Evolutionary conservation across 2,329 filamentous ascomycete species (phyloP).

Genomic region (Botryotinia convoluta): DNA sequence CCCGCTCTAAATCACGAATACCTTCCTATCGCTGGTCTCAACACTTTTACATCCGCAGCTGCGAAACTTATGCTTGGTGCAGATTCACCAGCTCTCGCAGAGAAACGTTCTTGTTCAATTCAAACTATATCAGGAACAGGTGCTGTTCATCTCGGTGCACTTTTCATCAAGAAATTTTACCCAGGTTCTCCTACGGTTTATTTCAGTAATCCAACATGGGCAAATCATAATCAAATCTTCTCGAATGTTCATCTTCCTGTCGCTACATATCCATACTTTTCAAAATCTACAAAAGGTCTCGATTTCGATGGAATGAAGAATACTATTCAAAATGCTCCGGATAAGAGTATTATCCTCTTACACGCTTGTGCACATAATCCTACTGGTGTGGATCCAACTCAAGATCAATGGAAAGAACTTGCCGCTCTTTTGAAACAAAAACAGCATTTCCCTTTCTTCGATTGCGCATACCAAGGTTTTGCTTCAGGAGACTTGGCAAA

Average conservation of each 20-base stretch:
- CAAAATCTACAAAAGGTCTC: conserved; percentile 80
- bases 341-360: conserved; percentile 81
- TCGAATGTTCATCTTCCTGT: conserved; percentile 78
- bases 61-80: conserved; percentile 83
- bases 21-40: conserved; percentile 87
- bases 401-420: conserved; percentile 92
- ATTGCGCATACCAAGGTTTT: conserved; percentile 96
- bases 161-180: conserved; percentile 95
- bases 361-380: conserved; percentile 98
- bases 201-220: conserved; percentile 94
- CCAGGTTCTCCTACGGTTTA: conserved; percentile 73
- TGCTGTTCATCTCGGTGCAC: conserved; percentile 86
- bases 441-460: conserved; percentile 96
- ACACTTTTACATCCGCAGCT: conserved; percentile 82
- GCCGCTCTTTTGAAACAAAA: conserved; percentile 72
- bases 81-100: conserved; percentile 75
- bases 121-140: conserved; percentile 98
- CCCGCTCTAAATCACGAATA: conserved; percentile 97
- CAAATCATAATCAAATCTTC: conserved; percentile 99
- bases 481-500: conserved; percentile 83
- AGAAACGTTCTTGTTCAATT: conserved; percentile 77
- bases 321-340: conserved; percentile 66
- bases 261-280: conserved; percentile 91
- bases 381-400: conserved; percentile 90
- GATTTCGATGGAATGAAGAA: conserved; percentile 87